Evolutionary conservation across 768 basidiomycete genomes (phyloP), one percentile per base, ranked within the genome.

Genomic region (Leccinum variicolor): DNA sequence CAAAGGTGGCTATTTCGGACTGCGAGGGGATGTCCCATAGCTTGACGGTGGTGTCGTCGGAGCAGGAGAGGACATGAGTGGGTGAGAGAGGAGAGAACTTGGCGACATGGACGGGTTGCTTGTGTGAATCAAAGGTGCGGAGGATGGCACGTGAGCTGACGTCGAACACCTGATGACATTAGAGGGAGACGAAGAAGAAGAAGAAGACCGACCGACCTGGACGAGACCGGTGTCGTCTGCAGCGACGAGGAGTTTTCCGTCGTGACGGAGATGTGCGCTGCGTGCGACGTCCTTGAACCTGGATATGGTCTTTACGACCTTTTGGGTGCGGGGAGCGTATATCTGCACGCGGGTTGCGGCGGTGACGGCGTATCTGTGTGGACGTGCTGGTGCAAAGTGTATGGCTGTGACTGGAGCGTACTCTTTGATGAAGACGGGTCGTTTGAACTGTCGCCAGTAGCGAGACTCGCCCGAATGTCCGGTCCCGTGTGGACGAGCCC

Each of bases 11-110:
- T 57, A 93, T 76, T 46, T 86, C 79, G 0, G 87, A 78, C 73
- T 96, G 89, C 7, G 94, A 92, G 6, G 97, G 92, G 15, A 98
- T 85, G 73, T 98, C 97, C 91, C 94, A 98, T 1, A 98, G 77
- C 71, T 86, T 89, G 54, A 91, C 90, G 23, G 95, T 94, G 3
- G 91, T 92, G 70, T 99, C 97, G 73, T 98, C 96, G 3, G 95
- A 98, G 66, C 93, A 95, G 4, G 97, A 95, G 28, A 98, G 81
- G 52, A 98, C 77, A 64, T 93, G 90, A 0, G 92, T 91, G 2
- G 89, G 87, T 14, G 84, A 79, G 54, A 89, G 79, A 3, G 86
- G 73, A 1, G 96, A 98, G 72, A 98, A 99, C 62, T 89, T 91
- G 6, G 94, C 86, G 58, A 96, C 90, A 75, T 98, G 94, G 0